Evolutionary conservation across 495 filamentous ascomycete species (phyloP), one percentile per base, ranked within the genome.

Genomic region (Penicillium coffeae): DNA sequence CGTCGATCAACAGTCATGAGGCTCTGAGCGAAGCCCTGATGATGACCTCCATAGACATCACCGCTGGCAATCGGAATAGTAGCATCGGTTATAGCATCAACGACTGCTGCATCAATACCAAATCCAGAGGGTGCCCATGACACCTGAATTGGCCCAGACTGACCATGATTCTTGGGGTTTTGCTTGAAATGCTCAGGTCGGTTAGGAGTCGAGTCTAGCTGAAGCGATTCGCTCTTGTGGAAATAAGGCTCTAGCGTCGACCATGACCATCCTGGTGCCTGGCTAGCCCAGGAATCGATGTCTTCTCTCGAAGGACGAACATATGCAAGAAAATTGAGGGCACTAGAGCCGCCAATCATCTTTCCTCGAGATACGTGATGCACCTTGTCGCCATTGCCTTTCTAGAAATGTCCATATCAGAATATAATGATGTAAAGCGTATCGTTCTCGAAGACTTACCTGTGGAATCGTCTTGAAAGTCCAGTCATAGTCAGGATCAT

Each of bases 241-340:
- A 76, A 78, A 50, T 86, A 87, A 3, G 80, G 79, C 20, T 79
- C 54, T 16, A 87, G 57, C 21, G 57, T 75, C 1, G 71, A 44
- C 78, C 81, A 86, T 48, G 68, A 74, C 84, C 83, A 87, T 14
- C 81, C 80, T 1, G 83, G 85, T 2, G 83, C 82, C 2, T 84
- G 59, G 1, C 54, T 56, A 45, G 73, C 67, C 84, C 84, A 86
- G 2, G 72, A 62, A 51, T 86, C 76, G 49, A 68, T 66, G 42
- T 53, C 44, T 65, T 56, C 1, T 58, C 61, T 14, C 58, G 59
- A 34, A 65, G 59, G 25, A 77, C 76, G 7, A 71, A 68, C 70
- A 75, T 74, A 18, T 74, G n/a, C n/a, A n/a, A 72, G 75, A 41
- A 20, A 14, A 46, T 80, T 78, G 45, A 77, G 74, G 21, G 63